Conservation (phyloP, 768 basidiomycete species). For the Boletus rufocinnamomeus region DNA sequence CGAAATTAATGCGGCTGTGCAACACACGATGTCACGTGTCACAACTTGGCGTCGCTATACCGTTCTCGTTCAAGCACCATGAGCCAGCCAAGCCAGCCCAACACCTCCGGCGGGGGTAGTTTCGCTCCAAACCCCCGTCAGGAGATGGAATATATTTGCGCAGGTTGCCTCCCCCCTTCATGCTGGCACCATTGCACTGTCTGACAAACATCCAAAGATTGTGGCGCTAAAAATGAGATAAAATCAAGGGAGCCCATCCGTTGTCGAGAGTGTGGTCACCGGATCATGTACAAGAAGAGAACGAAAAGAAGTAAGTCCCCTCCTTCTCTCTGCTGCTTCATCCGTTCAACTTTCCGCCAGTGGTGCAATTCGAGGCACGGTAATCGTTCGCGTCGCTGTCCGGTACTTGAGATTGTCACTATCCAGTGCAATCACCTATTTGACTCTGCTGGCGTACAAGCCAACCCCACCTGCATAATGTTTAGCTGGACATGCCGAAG, state of each 20-base stretch:
- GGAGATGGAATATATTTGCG: conserved; percentile 87
- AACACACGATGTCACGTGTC: conserved; percentile 18
- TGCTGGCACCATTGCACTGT: conserved; percentile 4
- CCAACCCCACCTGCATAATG: not conserved
- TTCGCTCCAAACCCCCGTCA: conserved; percentile 45
- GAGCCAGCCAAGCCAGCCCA: conserved; percentile 40
- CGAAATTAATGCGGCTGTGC: conserved; percentile 12
- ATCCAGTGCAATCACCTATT: not conserved
- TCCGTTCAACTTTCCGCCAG: conserved; percentile 16
- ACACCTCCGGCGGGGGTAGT: conserved; percentile 36
- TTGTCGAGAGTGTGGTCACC: conserved; percentile 94
- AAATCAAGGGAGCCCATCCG: conserved; percentile 90
- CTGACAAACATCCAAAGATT: conserved; percentile 54
- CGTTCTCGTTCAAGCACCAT: conserved; percentile 27
- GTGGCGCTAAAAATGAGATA: conserved; percentile 90
- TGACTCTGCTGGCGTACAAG: not conserved
- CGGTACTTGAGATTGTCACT: not conserved
- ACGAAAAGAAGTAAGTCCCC: conserved; percentile 83
- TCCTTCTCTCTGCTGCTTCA: not conserved
- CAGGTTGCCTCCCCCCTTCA: conserved; percentile 52
- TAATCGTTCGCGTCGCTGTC: conserved; percentile 13
- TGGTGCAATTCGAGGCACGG: conserved; percentile 39
- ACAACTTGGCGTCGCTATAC: not conserved
- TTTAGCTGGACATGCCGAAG: not conserved
- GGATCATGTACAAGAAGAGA: conserved; percentile 98